Conservation (phyloP, 2,329 filamentous ascomycete genomes). For the Septoria linicola region DNA sequence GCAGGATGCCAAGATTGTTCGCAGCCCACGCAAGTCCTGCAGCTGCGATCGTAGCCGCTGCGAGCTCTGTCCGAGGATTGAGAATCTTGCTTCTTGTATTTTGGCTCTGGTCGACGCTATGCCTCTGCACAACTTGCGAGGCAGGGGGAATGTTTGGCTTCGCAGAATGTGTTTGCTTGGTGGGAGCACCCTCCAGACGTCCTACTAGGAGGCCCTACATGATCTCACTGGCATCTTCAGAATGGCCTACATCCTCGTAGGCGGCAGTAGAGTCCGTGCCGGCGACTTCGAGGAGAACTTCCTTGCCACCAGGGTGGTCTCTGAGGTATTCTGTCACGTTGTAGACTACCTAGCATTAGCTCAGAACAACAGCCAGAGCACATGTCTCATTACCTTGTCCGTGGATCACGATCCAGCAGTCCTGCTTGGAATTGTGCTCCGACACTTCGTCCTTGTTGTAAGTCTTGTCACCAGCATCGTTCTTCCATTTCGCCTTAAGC, state of each 20-base stretch:
- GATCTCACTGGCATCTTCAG: conserved; percentile 47
- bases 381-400: conserved; percentile 52
- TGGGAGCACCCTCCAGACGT: conserved; percentile 30
- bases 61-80: not conserved
- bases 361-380: not conserved
- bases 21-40: not conserved
- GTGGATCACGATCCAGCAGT: conserved; percentile 98
- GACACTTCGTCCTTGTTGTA: conserved; percentile 86
- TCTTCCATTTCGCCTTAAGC: conserved; percentile 30
- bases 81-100: not conserved
- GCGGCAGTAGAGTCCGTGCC: conserved; percentile 87
- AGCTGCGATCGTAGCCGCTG: not conserved
- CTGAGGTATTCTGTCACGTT: conserved; percentile 91
- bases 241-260: conserved; percentile 77
- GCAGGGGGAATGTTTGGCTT: not conserved
- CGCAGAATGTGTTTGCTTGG: not conserved
- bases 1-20: not conserved
- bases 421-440: conserved; percentile 95
- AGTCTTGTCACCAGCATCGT: conserved; percentile 76
- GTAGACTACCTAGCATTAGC: conserved; percentile 55
- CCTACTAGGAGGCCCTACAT: conserved; percentile 42
- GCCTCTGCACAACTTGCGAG: not conserved
- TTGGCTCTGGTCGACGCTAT: not conserved
- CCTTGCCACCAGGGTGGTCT: conserved; percentile 91
- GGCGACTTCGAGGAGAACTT: conserved; percentile 95